A percentile compares a stretch with the other conserved stretches of the same genome.
phyloP scores from a whole-genome alignment of 2,329 filamentous ascomycete genomes.

The Trichoderma koningii region DNA sequence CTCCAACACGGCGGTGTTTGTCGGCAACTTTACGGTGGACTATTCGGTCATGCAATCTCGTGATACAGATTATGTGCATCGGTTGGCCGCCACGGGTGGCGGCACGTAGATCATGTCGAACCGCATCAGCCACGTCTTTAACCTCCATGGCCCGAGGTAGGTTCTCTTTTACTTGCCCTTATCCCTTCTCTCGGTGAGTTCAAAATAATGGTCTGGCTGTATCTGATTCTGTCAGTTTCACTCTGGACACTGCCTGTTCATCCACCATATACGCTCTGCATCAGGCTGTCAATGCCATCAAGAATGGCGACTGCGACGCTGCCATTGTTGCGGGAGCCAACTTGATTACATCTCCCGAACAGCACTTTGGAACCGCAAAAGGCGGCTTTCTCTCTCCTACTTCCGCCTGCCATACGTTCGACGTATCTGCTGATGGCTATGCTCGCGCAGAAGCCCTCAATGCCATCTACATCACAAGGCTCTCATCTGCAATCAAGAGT shows the following conservation, averaged over 20 bases:
- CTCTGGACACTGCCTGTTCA: conserved; percentile 40
- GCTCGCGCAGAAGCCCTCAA: conserved; percentile 38
- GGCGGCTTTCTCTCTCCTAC: conserved; percentile 29
- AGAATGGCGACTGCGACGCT: conserved; percentile 38
- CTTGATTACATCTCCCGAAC: conserved; percentile 36
- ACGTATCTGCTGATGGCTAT: conserved; percentile 39
- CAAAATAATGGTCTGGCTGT: no score
- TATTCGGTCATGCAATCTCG: conserved; percentile 30
- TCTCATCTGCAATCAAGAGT: conserved; percentile 35
- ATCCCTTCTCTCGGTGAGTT: neutral
- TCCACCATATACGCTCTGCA: conserved; percentile 37
- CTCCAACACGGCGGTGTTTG: conserved; percentile 24
- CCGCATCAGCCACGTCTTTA: conserved; percentile 38
- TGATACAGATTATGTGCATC: conserved; percentile 26
- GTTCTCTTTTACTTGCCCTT: conserved; percentile 18
- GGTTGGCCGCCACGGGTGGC: conserved; percentile 33
- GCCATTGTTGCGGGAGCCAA: conserved; percentile 43
- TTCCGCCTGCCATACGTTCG: conserved; percentile 38
- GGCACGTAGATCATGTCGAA: conserved; percentile 38
- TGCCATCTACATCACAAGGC: conserved; percentile 38
- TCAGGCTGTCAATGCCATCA: conserved; percentile 34
- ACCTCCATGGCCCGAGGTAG: conserved; percentile 39
- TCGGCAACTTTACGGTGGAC: conserved; percentile 25
- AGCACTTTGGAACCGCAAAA: conserved; percentile 30
- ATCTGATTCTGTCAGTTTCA: conserved; percentile 4